phyloP scores from a whole-genome alignment of 768 basidiomycete genomes.

The Boletellus sp. region DNA sequence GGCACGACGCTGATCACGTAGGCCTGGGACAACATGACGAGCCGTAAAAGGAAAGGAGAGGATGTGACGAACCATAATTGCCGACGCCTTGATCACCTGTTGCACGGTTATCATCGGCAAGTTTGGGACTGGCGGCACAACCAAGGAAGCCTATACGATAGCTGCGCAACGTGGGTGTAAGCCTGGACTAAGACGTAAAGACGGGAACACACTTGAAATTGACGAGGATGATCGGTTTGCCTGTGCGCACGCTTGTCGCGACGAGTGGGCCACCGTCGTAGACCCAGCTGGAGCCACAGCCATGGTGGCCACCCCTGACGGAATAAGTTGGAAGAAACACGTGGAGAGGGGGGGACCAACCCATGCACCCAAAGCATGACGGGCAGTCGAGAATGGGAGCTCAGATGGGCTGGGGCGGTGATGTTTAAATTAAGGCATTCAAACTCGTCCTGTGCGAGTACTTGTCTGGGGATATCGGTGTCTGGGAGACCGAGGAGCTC shows the following conservation, averaged over 20 bases:
- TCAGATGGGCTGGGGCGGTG: slow-evolving; percentile 62
- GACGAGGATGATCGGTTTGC: slow-evolving; percentile 67
- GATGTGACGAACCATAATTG: slow-evolving; percentile 59
- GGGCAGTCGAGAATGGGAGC: slow-evolving; percentile 51
- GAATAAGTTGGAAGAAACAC: slow-evolving; percentile 18
- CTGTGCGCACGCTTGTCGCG: slow-evolving; percentile 56
- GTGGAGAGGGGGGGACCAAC: slow-evolving; percentile 38
- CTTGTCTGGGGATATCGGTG: slow-evolving; percentile 50
- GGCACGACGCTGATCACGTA: slow-evolving; percentile 61
- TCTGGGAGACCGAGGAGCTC: slow-evolving; percentile 56
- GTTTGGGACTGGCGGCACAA: slow-evolving; percentile 62
- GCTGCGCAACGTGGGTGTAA: slow-evolving; percentile 35
- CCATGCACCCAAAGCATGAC: slow-evolving; percentile 90
- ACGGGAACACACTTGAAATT: slow-evolving; percentile 63
- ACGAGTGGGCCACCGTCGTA: slow-evolving; percentile 74
- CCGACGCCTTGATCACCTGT: slow-evolving; percentile 70
- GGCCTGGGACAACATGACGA: slow-evolving; percentile 36
- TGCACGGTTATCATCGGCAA: slow-evolving; percentile 63
- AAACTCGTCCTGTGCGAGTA: slow-evolving; percentile 65
- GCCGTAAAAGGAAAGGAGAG: neutral
- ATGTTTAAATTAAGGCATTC: slow-evolving; percentile 80
- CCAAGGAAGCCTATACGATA: slow-evolving; percentile 77
- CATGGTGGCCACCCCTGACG: slow-evolving; percentile 64
- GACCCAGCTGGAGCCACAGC: slow-evolving; percentile 73
- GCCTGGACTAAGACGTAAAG: slow-evolving; percentile 16